phyloP scores from a whole-genome alignment of 2,329 filamentous ascomycete species.

The Sordariomycetes sp. region DNA sequence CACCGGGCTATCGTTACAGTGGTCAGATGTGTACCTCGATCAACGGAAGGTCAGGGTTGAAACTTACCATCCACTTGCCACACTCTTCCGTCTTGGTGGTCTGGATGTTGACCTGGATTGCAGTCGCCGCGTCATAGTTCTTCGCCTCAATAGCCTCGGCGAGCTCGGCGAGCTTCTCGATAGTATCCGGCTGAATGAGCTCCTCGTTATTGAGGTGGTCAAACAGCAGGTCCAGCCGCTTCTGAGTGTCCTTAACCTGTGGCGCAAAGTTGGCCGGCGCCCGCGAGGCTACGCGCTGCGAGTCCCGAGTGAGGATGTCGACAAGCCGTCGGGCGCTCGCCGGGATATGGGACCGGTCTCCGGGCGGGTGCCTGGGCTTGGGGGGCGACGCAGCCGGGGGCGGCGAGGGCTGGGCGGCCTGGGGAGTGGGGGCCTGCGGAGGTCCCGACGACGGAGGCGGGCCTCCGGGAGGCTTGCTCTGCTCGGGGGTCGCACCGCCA shows the following conservation, averaged over 20 bases:
- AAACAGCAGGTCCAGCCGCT: constrained; percentile 84
- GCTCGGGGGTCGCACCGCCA: constrained; percentile 19
- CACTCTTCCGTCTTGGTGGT: constrained; percentile 68
- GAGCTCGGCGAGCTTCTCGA: constrained; percentile 51
- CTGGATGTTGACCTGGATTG: constrained; percentile 62
- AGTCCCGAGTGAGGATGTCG: constrained; percentile 68
- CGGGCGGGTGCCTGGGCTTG: constrained; percentile 60
- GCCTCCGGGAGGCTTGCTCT: constrained; percentile 21
- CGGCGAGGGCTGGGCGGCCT: constrained; percentile 22
- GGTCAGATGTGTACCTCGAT: not conserved
- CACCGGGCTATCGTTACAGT: constrained; percentile 41
- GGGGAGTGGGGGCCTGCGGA: constrained; percentile 23
- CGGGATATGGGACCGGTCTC: constrained; percentile 85
- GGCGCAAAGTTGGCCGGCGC: constrained; percentile 77
- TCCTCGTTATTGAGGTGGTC: constrained; percentile 96
- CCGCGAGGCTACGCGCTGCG: constrained; percentile 75
- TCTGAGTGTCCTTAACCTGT: constrained; percentile 89
- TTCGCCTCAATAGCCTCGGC: constrained; percentile 53
- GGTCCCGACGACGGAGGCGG: constrained; percentile 24
- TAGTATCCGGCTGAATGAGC: constrained; percentile 67
- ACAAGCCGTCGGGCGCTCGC: constrained; percentile 62
- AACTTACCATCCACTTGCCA: constrained; percentile 74
- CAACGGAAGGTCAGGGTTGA: not conserved
- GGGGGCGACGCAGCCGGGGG: constrained; percentile 31
- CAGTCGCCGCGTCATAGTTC: constrained; percentile 55